Evolutionary conservation across 257 asterid species (phyloP).

Genomic region (Ocimum tenuiflorum): DNA sequence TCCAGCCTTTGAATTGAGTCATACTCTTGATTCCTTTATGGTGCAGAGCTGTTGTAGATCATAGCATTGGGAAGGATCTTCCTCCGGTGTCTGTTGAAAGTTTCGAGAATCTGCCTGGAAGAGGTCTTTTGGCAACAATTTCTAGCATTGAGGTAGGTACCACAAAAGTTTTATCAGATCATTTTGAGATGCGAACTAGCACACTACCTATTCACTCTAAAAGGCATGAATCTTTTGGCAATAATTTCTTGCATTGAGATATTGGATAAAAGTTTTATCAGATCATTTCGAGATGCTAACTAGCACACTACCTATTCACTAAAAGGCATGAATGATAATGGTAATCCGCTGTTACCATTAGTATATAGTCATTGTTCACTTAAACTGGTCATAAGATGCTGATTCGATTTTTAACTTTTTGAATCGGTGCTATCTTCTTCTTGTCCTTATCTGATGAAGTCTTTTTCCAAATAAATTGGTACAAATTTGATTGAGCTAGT

Average conservation of each 20-base stretch:
- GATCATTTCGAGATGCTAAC: background rate
- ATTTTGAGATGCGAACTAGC: background rate
- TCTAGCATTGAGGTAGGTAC: constrained; percentile 67
- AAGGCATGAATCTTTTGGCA: constrained; percentile 41
- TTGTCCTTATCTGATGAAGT: constrained; percentile 2
- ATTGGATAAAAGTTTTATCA: constrained; percentile 19
- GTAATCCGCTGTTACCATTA: background rate
- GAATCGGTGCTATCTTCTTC: background rate
- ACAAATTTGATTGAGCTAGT: background rate
- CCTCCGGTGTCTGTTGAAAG: constrained; percentile 84
- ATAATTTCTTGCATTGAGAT: constrained; percentile 82
- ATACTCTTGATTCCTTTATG: constrained; percentile 21
- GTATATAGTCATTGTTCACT: background rate
- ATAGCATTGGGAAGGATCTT: constrained; percentile 85
- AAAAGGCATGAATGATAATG: background rate
- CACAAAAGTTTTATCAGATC: constrained; percentile 2
- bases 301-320: background rate
- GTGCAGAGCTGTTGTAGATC: constrained; percentile 93
- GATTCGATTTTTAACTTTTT: background rate
- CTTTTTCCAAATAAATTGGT: background rate
- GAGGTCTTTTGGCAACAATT: constrained; percentile 83
- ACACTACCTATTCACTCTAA: background rate
- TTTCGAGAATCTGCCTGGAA: constrained; percentile 92
- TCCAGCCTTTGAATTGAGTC: background rate
- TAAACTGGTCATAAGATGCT: background rate